Conservation (phyloP, 306 rosid species). For the Prunus kanzakura region DNA sequence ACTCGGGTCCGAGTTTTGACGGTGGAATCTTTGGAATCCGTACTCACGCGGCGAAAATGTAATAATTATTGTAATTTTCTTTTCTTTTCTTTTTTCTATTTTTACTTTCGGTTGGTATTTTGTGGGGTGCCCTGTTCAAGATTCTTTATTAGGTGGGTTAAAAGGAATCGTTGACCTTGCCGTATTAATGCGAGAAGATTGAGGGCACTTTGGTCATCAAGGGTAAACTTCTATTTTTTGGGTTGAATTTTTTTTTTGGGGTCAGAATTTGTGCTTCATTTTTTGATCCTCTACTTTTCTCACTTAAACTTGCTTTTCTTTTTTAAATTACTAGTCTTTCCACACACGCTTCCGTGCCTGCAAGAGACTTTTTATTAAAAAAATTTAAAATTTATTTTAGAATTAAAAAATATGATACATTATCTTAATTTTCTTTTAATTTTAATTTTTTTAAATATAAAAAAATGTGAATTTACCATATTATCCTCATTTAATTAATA, state of each 20-base stretch:
- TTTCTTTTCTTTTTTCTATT: neutral
- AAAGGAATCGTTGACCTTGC: constrained; percentile 32
- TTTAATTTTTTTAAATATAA: no score
- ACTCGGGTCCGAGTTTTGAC: constrained; percentile 4
- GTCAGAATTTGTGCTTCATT: no score
- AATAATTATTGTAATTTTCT: neutral
- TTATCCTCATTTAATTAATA: no score
- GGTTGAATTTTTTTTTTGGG: neutral
- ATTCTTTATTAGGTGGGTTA: constrained; percentile 42
- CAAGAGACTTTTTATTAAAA: no score
- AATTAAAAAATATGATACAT: no score
- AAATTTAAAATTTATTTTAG: no score
- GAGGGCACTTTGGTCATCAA: neutral
- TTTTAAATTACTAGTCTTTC: neutral
- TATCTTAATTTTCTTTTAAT: no score
- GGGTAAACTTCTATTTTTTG: neutral
- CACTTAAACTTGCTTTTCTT: no score
- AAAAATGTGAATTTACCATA: no score
- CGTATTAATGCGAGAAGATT: neutral
- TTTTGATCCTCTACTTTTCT: no score
- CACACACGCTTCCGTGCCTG: no score
- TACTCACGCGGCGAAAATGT: constrained; percentile 40
- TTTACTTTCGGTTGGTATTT: neutral
- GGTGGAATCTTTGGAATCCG: constrained; percentile 54
- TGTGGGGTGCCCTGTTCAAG: constrained; percentile 11